Evolutionary conservation across 2,329 filamentous ascomycete species (phyloP), one percentile per base, ranked within the genome.

Genomic region (Fusarium gaditjirri): DNA sequence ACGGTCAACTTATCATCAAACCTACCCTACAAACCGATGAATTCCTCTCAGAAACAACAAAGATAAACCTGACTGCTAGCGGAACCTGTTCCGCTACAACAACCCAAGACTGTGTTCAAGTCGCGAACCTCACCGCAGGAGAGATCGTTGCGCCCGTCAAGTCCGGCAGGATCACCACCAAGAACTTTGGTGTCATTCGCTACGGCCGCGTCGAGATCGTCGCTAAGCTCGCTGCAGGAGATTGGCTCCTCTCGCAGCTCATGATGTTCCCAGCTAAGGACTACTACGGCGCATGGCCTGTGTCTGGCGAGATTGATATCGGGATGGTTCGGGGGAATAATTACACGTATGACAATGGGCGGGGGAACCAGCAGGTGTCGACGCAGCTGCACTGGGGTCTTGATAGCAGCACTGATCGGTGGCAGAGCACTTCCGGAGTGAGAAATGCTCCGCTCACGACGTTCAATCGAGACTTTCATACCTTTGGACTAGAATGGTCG

Each of bases 221-320:
- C 5, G 49, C 49, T 6, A 53, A 53, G 33, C 49, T 53, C 10
- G 49, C 49, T 2, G 49, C 49, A 2, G 49, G 49, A 13, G 49
- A 53, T 12, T 53, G 49, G 49, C 33, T 53, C 10, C 23, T 53
- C 9, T 53, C 49, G 5, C 49, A 53, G 23, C 49, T 53, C 4
- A 53, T 39, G 49, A 53, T 53, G 49, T 53, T 39, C 33, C 49
- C 49, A 3, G 49, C 49, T 0, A 53, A 29, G 7, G 49, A 53
- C 4, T 53, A 53, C 49, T 88, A 87, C 67, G 86, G 86, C 14
- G 74, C 75, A 7, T 88, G 86, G 86, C 86, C 86, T 7, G 74
- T 77, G 10, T 84, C 82, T 52, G 86, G 86, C 19, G 86, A 88
- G 76, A 88, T 88, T 56, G 86, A 88, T 72, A 85, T 88, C 46